These are phyloP conservation scores for Pseudozyma sp. DNA, from an alignment of 1,284 basidiomycete genomes.

Conservation along the genomic window DNA sequence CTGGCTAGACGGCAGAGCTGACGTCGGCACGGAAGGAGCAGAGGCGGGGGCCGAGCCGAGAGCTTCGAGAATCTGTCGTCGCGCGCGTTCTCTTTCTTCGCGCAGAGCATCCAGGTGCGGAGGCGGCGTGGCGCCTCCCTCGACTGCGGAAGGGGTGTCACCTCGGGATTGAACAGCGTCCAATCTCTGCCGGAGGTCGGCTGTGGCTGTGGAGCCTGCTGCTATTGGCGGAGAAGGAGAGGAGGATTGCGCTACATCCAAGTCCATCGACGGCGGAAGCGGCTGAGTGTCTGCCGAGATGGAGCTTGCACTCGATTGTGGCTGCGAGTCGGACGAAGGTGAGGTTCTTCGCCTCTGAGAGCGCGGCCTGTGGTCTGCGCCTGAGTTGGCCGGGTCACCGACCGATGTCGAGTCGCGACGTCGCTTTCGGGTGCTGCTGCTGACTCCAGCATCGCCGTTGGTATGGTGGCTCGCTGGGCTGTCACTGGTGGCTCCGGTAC, in stretches of 20 bases:
- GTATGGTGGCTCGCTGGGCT: neutral
- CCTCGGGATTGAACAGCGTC: constrained; percentile 6
- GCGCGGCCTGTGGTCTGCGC: neutral
- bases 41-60: constrained; percentile 10
- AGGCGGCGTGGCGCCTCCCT: constrained; percentile 34
- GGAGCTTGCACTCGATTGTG: neutral
- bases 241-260: constrained; percentile 10
- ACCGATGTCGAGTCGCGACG: constrained; percentile 12
- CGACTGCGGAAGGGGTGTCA: constrained; percentile 8
- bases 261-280: constrained; percentile 13
- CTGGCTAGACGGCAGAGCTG: neutral
- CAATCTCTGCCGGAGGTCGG: constrained; percentile 13
- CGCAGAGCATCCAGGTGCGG: constrained; percentile 37
- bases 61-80: constrained; percentile 39
- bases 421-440: constrained; percentile 14
- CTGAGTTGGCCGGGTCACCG: constrained; percentile 4
- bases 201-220: neutral
- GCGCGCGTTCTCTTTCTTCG: constrained; percentile 44
- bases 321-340: neutral
- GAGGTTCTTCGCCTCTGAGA: constrained; percentile 19
- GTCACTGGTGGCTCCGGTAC: too few species aligned
- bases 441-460: neutral
- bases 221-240: neutral
- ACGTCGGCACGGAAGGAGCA: neutral
- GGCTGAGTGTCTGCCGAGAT: neutral